Evolutionary conservation across 345 rosid genomes (phyloP).

Genomic region (Moringa oleifera): DNA sequence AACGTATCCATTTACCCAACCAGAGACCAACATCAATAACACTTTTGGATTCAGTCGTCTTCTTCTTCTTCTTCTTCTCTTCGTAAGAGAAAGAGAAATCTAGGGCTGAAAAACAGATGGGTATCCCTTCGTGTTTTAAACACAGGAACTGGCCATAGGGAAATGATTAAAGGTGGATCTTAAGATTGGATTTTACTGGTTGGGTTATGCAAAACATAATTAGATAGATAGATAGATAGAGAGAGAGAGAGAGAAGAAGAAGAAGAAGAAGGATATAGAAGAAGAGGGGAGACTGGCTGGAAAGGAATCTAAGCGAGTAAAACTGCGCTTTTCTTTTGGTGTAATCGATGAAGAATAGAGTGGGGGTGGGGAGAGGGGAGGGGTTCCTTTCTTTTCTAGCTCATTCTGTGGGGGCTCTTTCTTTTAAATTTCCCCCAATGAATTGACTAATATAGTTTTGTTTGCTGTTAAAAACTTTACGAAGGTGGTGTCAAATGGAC

Average conservation of each 20-base stretch:
- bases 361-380: constrained; percentile 20
- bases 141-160: constrained; percentile 17
- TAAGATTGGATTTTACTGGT: constrained; percentile 26
- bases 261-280: no score
- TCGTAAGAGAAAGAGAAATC: no score
- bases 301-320: no score
- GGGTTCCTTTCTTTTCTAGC: constrained; percentile 9
- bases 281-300: no score
- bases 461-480: no score
- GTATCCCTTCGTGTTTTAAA: constrained; percentile 24
- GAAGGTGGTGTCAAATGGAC: background rate
- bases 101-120: no score
- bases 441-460: constrained; percentile 23
- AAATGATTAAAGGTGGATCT: constrained; percentile 31
- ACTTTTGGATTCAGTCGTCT: background rate
- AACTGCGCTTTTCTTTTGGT: constrained; percentile 29
- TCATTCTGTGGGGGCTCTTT: constrained; percentile 13
- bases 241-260: background rate
- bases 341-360: constrained; percentile 35
- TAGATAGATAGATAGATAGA: constrained; percentile 1
- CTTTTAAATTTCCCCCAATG: background rate
- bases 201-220: constrained; percentile 24
- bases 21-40: constrained; percentile 55
- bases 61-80: background rate
- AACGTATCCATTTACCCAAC: constrained; percentile 75